These are phyloP conservation scores for Bolboschoenoplectus hybrid DNA, from an alignment of 202 grass and related monocot species.

Conservation along the genomic window DNA sequence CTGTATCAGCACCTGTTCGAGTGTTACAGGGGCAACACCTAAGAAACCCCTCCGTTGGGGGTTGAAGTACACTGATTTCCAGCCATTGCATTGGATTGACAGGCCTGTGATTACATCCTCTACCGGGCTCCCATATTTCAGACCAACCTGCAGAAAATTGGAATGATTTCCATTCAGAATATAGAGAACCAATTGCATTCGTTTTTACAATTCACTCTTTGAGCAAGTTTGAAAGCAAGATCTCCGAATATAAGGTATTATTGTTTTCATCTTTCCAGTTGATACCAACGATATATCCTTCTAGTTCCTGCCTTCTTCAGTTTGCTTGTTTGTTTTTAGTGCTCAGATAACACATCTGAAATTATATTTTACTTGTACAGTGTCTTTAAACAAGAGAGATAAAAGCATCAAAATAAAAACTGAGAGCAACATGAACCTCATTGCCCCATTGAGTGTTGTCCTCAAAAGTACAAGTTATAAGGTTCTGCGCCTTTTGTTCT, in stretches of 20 bases:
- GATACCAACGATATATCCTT: background rate
- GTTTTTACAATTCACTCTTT: background rate
- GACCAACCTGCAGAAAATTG: slow-evolving; percentile 37
- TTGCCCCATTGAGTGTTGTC: slow-evolving; percentile 56
- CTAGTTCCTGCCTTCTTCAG: background rate
- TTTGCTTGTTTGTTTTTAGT: background rate
- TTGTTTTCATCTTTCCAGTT: background rate
- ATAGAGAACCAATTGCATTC: background rate
- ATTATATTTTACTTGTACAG: background rate
- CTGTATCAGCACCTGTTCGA: slow-evolving; percentile 46
- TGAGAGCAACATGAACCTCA: slow-evolving; percentile 32
- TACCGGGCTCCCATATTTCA: slow-evolving; percentile 47
- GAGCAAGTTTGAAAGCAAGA: background rate
- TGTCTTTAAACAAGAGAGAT: background rate
- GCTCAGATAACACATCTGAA: background rate
- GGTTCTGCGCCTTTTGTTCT: slow-evolving; percentile 40
- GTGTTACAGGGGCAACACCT: slow-evolving; percentile 45
- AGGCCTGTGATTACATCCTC: slow-evolving; percentile 53
- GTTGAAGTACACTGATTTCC: slow-evolving; percentile 52
- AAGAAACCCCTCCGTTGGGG: slow-evolving; percentile 37
- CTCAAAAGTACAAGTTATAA: slow-evolving; percentile 46
- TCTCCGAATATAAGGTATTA: background rate
- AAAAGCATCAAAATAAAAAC: background rate
- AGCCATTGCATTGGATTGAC: slow-evolving; percentile 50
- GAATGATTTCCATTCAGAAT: background rate